A percentile compares a stretch with the other conserved stretches of the same genome.
These are phyloP conservation scores for Nidularia pulvinata DNA, from an alignment of 768 basidiomycete species.

Conservation along the genomic window DNA sequence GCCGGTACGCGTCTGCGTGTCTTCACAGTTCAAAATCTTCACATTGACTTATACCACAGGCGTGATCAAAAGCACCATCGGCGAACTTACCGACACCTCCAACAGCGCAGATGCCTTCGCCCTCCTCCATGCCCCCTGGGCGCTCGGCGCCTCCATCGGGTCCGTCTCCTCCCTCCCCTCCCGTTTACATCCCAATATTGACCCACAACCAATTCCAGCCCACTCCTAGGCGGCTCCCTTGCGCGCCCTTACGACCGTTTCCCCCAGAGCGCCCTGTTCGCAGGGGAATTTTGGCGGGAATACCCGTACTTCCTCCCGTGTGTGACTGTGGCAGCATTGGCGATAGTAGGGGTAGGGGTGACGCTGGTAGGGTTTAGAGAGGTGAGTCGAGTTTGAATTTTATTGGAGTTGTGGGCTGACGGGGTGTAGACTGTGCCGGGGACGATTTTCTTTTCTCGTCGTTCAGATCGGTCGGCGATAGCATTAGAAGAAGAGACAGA, in stretches of 20 bases:
- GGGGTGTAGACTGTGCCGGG: not conserved
- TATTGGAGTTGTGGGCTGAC: not conserved
- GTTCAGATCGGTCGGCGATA: no score
- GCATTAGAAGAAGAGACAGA: no score
- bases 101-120: constrained; percentile 34
- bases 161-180: no score
- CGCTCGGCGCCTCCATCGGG: constrained; percentile 22
- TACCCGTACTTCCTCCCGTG: constrained; percentile 23
- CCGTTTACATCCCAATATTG: no score
- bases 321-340: constrained; percentile 8
- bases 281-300: constrained; percentile 11
- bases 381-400: constrained; percentile 4
- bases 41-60: constrained; percentile 31
- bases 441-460: not conserved
- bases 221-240: constrained; percentile 20
- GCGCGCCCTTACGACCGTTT: constrained; percentile 17
- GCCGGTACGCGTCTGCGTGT: constrained; percentile 16
- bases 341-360: constrained; percentile 10
- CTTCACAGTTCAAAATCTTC: not conserved
- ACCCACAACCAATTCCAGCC: constrained; percentile 5
- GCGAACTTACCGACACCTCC: constrained; percentile 56
- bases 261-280: constrained; percentile 12
- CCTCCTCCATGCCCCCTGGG: constrained; percentile 23
- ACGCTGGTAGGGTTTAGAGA: constrained; percentile 11
- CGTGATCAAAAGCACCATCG: constrained; percentile 37